A percentile compares a stretch with the other conserved stretches of the same genome.
Evolutionary conservation across 2,329 filamentous ascomycete species (phyloP).

Genomic region (Delphinella strobiligena): DNA sequence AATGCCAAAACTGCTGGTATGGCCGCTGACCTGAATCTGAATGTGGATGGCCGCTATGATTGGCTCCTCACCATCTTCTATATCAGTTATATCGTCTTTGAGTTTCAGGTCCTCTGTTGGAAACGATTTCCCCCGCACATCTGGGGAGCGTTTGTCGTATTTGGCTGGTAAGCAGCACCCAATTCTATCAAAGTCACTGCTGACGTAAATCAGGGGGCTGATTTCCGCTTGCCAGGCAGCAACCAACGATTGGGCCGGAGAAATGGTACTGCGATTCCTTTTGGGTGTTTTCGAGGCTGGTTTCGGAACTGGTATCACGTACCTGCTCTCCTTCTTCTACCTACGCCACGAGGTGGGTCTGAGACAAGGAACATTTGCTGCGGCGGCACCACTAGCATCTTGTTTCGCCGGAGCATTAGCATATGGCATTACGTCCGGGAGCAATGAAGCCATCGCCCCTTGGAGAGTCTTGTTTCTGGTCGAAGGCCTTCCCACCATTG

Average conservation of each 20-base stretch:
- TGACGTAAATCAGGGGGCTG: conserved; percentile 25
- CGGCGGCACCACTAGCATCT: conserved; percentile 57
- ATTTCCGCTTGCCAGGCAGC: conserved; percentile 28
- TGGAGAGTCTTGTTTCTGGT: conserved; percentile 54
- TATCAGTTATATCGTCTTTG: conserved; percentile 34
- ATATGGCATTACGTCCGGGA: conserved; percentile 51
- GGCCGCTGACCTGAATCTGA: conserved; percentile 35
- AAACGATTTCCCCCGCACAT: conserved; percentile 23
- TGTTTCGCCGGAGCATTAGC: conserved; percentile 60
- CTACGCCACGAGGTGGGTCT: conserved; percentile 44
- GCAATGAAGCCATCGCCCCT: conserved; percentile 40
- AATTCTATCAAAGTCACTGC: too few species aligned
- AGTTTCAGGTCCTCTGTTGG: conserved; percentile 22
- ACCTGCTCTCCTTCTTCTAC: conserved; percentile 47
- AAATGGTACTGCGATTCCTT: conserved; percentile 37
- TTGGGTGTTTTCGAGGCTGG: conserved; percentile 44
- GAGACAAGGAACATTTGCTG: conserved; percentile 42
- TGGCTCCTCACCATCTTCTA: conserved; percentile 44
- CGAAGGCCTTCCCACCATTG: conserved; percentile 49
- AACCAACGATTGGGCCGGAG: conserved; percentile 27
- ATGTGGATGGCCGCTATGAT: conserved; percentile 32
- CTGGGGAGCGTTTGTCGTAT: conserved; percentile 10
- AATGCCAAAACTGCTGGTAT: conserved; percentile 45
- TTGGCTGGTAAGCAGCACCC: conserved; percentile 11
- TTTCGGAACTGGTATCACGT: conserved; percentile 33